Conservation (phyloP, 208 protist species). For the Tritrichomonas musculus region DNA sequence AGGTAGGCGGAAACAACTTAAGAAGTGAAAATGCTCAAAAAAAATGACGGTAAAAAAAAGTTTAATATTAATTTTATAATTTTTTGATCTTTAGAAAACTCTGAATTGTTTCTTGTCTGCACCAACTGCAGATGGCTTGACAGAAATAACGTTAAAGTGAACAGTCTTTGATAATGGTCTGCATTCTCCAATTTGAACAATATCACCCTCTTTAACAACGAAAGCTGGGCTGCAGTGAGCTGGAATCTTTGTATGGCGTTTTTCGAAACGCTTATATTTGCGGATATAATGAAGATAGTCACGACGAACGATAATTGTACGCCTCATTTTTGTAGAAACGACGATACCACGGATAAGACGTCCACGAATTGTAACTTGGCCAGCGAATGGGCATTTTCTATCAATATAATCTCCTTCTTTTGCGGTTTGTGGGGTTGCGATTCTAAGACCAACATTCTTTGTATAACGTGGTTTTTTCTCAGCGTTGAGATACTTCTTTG, state of each 20-base stretch:
- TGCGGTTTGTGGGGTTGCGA: constrained; percentile 94
- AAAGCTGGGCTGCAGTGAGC: constrained; percentile 97
- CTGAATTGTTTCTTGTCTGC: constrained; percentile 22
- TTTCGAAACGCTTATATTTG: constrained; percentile 99
- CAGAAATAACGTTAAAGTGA: constrained; percentile 97
- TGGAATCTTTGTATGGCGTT: constrained; percentile 96
- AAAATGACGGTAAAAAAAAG: too few species aligned
- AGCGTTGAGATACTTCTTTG: neutral
- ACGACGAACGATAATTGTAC: constrained; percentile 93
- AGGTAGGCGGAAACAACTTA: too few species aligned
- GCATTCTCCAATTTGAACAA: constrained; percentile 91
- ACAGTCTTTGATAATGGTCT: constrained; percentile 98
- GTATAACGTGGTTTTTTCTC: constrained; percentile 70
- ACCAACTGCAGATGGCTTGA: constrained; percentile 46
- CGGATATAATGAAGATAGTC: constrained; percentile 99
- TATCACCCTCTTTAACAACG: constrained; percentile 91
- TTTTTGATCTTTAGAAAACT: constrained; percentile 28
- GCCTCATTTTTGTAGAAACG: constrained; percentile 94
- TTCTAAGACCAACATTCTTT: constrained; percentile 94
- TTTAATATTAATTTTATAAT: too few species aligned
- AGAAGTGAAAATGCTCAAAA: too few species aligned
- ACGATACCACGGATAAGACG: constrained; percentile 94
- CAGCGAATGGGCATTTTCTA: constrained; percentile 99
- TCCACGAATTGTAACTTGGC: constrained; percentile 97
- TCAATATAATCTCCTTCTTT: constrained; percentile 98